Base-by-base conservation (phyloP, 192 early-diverging fungal species). In the Entomortierella beljakovae region DNA sequence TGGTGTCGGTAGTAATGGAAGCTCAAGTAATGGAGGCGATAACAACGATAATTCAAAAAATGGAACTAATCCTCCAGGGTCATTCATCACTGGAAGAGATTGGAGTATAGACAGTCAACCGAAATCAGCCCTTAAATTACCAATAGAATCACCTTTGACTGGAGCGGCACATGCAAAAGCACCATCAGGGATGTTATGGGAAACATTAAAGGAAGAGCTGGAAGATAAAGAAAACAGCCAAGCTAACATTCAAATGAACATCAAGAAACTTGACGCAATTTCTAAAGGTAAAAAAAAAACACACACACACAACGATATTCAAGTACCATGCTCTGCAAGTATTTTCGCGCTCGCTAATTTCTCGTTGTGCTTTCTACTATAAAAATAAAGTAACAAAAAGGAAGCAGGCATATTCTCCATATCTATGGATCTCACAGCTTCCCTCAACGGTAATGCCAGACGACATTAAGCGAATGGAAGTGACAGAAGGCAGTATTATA, bases 381-480 rank as follows among this genome's bases (percentile, higher is more conserved):
- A n/a, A n/a, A n/a, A n/a, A n/a, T n/a, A 46, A 53, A 79, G 75
- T 61, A 15, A 53, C 67, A 0, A 69, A 59, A n/a, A 64, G 31
- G 57, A 79, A 65, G 35, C 75, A 70, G 23, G 75, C 68, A 1
- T 79, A 79, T 26, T 79, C 75, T 0, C 75, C 75, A 2, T 79
- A 70, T 23, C 25, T 79, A 15, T 31, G 69, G 22, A 70, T 79
- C 16, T 49, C 61, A 3, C 66, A 79, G 20, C 49, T 79, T 7
- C 75, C 75, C 4, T 26, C 67, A 11, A 60, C 61, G 18, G 62
- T 79, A 15, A 79, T 79, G 75, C 75, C 75, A 33, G 75, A 79
- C 16, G 75, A 79, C 31, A 79, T 79, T 28, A 62, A 58, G 26
- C 55, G 75, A n/a, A 48, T 79, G 75, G 75, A 67, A 2, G 22